Conservation (phyloP, 1,139 yeast genomes). For the Pichia sp. region DNA sequence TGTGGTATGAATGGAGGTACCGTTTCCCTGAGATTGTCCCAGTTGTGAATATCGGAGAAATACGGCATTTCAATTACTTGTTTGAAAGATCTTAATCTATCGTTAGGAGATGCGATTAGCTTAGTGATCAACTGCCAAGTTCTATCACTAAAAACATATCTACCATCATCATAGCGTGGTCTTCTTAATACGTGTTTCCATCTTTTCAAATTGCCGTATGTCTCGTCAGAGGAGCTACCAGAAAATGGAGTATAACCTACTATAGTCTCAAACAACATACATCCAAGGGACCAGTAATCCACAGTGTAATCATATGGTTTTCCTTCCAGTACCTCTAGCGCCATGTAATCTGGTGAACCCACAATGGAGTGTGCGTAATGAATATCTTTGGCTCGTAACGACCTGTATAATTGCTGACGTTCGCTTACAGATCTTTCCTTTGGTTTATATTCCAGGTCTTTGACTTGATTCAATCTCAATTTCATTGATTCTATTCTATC, state of each 20-base stretch:
- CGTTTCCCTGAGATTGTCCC: slow-evolving; percentile 62
- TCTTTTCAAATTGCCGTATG: slow-evolving; percentile 87
- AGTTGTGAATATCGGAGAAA: slow-evolving; percentile 71
- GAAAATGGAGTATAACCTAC: slow-evolving; percentile 97
- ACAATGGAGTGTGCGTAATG: slow-evolving; percentile 93
- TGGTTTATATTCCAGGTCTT: slow-evolving; percentile 66
- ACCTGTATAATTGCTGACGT: slow-evolving; percentile 80
- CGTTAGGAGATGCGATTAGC: slow-evolving; percentile 74
- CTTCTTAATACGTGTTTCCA: slow-evolving; percentile 88
- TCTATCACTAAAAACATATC: slow-evolving; percentile 89
- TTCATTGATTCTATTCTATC: slow-evolving; percentile 94
- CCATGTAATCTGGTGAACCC: slow-evolving; percentile 99
- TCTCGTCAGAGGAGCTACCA: slow-evolving; percentile 90
- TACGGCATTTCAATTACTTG: slow-evolving; percentile 79
- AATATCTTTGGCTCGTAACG: slow-evolving; percentile 59
- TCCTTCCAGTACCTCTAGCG: slow-evolving; percentile 93
- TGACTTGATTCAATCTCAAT: slow-evolving; percentile 74
- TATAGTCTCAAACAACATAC: slow-evolving; percentile 87
- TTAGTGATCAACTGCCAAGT: slow-evolving; percentile 88
- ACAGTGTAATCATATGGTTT: slow-evolving; percentile 91
- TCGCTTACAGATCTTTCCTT: slow-evolving; percentile 77
- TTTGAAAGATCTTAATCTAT: slow-evolving; percentile 70
- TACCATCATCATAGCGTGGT: slow-evolving; percentile 89
- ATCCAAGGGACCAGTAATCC: slow-evolving; percentile 98
- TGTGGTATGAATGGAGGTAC: slow-evolving; percentile 97